Evolutionary conservation across 495 filamentous ascomycete genomes (phyloP).

Genomic region (Amphirosellinia nigrospora): DNA sequence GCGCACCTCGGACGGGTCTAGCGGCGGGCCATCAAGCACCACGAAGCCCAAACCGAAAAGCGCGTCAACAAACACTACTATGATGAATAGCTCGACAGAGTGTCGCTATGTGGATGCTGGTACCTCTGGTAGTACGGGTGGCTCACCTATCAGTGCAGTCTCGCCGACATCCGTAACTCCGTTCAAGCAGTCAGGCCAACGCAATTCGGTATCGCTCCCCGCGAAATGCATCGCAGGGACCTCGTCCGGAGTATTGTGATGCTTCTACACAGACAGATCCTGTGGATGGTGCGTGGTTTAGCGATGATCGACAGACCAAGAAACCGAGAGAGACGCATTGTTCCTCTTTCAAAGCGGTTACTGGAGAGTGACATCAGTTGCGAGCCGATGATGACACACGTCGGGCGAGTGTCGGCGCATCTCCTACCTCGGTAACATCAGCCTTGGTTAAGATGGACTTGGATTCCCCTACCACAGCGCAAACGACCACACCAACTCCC

Average conservation of each 20-base stretch:
- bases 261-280: slow-evolving; percentile 58
- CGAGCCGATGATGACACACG: slow-evolving; percentile 45
- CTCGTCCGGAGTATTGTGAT: slow-evolving; percentile 50
- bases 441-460: slow-evolving; percentile 43
- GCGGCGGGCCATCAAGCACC: slow-evolving; percentile 32
- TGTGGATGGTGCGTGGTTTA: slow-evolving; percentile 52
- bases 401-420: slow-evolving; percentile 28
- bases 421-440: slow-evolving; percentile 30
- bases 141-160: slow-evolving; percentile 50
- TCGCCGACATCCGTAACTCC: slow-evolving; percentile 41
- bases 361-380: slow-evolving; percentile 51
- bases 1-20: slow-evolving; percentile 63
- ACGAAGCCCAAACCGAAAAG: slow-evolving; percentile 47
- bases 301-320: slow-evolving; percentile 30
- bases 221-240: slow-evolving; percentile 40
- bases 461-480: slow-evolving; percentile 37
- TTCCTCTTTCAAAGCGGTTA: slow-evolving; percentile 55
- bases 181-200: slow-evolving; percentile 30
- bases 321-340: slow-evolving; percentile 48
- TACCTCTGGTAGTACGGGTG: slow-evolving; percentile 55
- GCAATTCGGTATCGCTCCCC: slow-evolving; percentile 34
- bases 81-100: slow-evolving; percentile 42
- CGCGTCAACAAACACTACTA: slow-evolving; percentile 43
- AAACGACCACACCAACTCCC: slow-evolving; percentile 28
- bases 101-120: slow-evolving; percentile 57